Percentiles rank a stretch among this genome's conserved stretches.
phyloP scores from a whole-genome alignment of 2,329 filamentous ascomycete species.

The Aspergillus oerlinghausenensis region DNA sequence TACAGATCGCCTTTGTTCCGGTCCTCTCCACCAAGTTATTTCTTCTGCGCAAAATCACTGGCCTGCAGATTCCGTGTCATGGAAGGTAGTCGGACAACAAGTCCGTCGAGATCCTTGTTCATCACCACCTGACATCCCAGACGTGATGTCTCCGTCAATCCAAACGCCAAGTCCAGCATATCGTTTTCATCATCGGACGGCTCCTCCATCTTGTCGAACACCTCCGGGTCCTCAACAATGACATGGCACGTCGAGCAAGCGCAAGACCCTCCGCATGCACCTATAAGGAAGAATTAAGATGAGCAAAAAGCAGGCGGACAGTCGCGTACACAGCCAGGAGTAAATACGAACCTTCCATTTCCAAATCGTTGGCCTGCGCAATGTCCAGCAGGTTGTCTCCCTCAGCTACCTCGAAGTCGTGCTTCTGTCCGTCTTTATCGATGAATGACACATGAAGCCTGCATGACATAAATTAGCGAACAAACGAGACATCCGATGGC shows the following conservation, averaged over 20 bases:
- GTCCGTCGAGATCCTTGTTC: slow-evolving; percentile 81
- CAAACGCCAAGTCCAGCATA: slow-evolving; percentile 88
- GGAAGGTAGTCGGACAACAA: slow-evolving; percentile 77
- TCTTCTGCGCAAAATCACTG: slow-evolving; percentile 69
- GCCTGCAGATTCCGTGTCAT: slow-evolving; percentile 97
- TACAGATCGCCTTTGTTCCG: slow-evolving; percentile 1
- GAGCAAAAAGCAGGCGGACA: neutral
- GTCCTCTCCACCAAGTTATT: slow-evolving; percentile 15
- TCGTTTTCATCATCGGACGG: slow-evolving; percentile 80
- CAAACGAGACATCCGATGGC: neutral
- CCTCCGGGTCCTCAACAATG: slow-evolving; percentile 68
- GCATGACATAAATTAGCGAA: slow-evolving; percentile 1
- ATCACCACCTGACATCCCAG: slow-evolving; percentile 89
- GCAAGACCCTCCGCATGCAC: slow-evolving; percentile 90
- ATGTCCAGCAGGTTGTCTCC: slow-evolving; percentile 95
- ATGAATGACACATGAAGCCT: slow-evolving; percentile 88
- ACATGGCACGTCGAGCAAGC: slow-evolving; percentile 92
- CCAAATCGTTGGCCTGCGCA: slow-evolving; percentile 87
- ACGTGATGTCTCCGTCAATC: slow-evolving; percentile 76
- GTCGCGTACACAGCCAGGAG: neutral
- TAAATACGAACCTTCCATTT: slow-evolving; percentile 76
- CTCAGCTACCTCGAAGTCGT: slow-evolving; percentile 73
- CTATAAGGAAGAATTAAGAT: slow-evolving; percentile 28
- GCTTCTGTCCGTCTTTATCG: slow-evolving; percentile 76
- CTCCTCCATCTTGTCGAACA: slow-evolving; percentile 74